Percentiles rank a stretch among this genome's conserved stretches.
These are phyloP conservation scores for Sporisorium scitamineum DNA, from an alignment of 1,284 basidiomycete species.

Conservation along the genomic window DNA sequence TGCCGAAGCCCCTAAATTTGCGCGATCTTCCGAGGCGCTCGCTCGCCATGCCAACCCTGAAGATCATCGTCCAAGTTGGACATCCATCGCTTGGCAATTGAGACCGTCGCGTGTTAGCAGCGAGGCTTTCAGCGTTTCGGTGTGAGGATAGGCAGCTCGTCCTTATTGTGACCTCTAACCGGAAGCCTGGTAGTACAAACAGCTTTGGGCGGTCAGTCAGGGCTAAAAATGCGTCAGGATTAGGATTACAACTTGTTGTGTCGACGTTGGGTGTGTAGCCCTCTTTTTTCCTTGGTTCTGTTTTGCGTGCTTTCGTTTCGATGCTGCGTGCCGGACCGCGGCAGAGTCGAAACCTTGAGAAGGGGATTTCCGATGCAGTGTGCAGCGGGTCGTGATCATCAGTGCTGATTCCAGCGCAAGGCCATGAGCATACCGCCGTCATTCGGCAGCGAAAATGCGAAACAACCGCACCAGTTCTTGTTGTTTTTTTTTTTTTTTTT, in stretches of 20 bases:
- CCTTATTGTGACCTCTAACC: background rate
- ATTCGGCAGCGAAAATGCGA: slow-evolving; percentile 14
- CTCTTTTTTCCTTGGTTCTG: background rate
- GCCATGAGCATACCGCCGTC: slow-evolving; percentile 16
- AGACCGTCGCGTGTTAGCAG: background rate
- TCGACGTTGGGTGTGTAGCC: background rate
- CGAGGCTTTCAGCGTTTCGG: background rate
- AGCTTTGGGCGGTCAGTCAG: no score
- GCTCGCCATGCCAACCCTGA: background rate
- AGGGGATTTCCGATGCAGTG: slow-evolving; percentile 14
- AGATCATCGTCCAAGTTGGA: background rate
- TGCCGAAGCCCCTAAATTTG: background rate
- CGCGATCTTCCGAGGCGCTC: background rate
- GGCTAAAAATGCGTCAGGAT: background rate
- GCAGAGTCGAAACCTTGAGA: background rate
- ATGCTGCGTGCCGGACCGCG: slow-evolving; percentile 5
- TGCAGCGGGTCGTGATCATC: slow-evolving; percentile 27
- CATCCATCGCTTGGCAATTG: background rate
- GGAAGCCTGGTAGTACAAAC: background rate
- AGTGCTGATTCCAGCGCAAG: background rate
- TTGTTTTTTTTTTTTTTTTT: background rate
- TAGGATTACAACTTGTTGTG: background rate
- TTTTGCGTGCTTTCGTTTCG: background rate
- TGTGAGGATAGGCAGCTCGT: background rate
- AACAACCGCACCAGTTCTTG: background rate